phyloP scores from a whole-genome alignment of 1,284 basidiomycete species.

The Pseudozyma sp. region DNA sequence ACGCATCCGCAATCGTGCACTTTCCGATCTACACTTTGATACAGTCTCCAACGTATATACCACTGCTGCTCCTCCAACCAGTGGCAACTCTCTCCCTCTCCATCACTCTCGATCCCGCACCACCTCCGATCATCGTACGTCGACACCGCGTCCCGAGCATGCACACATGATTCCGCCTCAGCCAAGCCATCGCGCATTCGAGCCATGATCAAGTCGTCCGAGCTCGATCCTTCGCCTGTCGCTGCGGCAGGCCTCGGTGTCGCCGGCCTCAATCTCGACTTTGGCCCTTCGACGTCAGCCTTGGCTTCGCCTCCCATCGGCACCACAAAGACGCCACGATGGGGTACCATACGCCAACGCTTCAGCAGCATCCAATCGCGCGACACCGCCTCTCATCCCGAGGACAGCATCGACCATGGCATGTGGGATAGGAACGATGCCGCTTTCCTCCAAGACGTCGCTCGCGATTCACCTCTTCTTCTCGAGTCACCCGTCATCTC shows the following conservation, averaged over 20 bases:
- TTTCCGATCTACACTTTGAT: too few relatives aligned
- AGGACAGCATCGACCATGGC: conserved; percentile 36
- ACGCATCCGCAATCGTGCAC: too few relatives aligned
- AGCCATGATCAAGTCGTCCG: conserved; percentile 18
- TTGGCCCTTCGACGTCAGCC: conserved; percentile 12
- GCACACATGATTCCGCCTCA: too few relatives aligned
- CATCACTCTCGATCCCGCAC: background rate
- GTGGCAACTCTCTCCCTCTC: too few relatives aligned
- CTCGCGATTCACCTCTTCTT: conserved; percentile 26
- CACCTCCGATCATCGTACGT: background rate
- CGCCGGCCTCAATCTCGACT: conserved; percentile 16
- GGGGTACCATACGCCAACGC: conserved; percentile 42
- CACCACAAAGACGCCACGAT: conserved; percentile 24
- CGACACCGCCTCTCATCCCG: conserved; percentile 17
- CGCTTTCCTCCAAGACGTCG: conserved; percentile 48
- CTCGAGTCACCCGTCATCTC: conserved; percentile 12
- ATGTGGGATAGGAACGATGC: conserved; percentile 54
- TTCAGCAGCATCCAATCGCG: conserved; percentile 43
- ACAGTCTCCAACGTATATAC: too few relatives aligned
- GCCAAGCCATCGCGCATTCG: background rate
- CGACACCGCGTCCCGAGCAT: too few relatives aligned
- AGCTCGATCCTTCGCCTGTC: conserved; percentile 12
- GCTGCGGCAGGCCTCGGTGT: conserved; percentile 18
- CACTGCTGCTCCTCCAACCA: too few relatives aligned
- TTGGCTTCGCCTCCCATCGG: conserved; percentile 8